Conservation (phyloP, 176 grass and related monocot species). For the Oryza officinalis region DNA sequence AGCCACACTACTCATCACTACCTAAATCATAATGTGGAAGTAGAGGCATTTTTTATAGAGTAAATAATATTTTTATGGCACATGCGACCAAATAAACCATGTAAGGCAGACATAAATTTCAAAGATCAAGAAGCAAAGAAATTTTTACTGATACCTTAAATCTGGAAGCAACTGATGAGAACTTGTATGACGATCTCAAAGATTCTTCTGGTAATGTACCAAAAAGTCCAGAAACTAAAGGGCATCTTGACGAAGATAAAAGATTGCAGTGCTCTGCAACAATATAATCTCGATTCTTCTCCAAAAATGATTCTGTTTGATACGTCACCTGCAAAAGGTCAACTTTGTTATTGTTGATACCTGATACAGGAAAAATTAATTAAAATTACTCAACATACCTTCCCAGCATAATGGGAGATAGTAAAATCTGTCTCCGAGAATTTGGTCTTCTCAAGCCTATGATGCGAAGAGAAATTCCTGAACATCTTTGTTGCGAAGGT, state of each 20-base stretch:
- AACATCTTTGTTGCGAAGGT: conserved; percentile 95
- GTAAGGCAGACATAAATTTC: conserved; percentile 16
- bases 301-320: conserved; percentile 94
- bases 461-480: conserved; percentile 72
- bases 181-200: conserved; percentile 94
- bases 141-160: conserved; percentile 72
- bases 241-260: conserved; percentile 81
- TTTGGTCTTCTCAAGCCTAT: conserved; percentile 92
- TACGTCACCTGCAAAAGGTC: conserved; percentile 71
- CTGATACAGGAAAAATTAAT: conserved; percentile 28
- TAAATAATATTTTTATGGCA: conserved; percentile 13
- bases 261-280: conserved; percentile 94
- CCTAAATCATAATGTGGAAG: not conserved
- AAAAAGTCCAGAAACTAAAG: conserved; percentile 94
- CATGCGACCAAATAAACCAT: conserved; percentile 1
- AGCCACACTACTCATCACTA: not conserved
- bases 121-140: conserved; percentile 20
- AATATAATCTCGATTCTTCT: conserved; percentile 99
- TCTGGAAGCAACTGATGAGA: conserved; percentile 96
- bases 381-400: conserved; percentile 54
- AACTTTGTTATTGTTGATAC: conserved; percentile 13
- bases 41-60: not conserved
- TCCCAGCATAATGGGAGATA: conserved; percentile 93
- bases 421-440: conserved; percentile 99
- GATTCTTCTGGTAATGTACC: conserved; percentile 80